A percentile compares a stretch with the other conserved stretches of the same genome.
phyloP scores from a whole-genome alignment of 176 grass and related monocot species.

The Oryza brachyantha region DNA sequence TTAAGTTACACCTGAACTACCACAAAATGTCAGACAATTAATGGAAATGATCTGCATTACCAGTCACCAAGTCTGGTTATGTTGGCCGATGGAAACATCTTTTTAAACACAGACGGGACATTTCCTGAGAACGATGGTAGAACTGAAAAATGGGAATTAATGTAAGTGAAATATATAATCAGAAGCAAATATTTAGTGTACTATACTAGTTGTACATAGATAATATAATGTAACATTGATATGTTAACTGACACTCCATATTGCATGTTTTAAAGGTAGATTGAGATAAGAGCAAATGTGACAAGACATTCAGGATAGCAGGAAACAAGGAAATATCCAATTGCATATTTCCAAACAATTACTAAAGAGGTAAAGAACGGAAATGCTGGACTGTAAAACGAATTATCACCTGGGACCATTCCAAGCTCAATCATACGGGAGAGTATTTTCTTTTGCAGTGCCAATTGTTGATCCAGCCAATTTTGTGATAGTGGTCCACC shows the following conservation, averaged over 20 bases:
- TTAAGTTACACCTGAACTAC: too few relatives aligned
- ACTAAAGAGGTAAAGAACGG: background rate
- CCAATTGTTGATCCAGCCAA: conserved; percentile 83
- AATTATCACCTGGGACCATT: conserved; percentile 80
- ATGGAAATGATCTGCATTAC: conserved; percentile 44
- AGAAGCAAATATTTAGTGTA: background rate
- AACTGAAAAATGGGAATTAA: conserved; percentile 58
- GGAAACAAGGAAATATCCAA: background rate
- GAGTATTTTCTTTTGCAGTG: conserved; percentile 66
- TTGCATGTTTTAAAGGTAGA: background rate
- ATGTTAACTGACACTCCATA: conserved; percentile 7
- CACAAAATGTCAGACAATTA: too few relatives aligned
- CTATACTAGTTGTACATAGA: conserved; percentile 15
- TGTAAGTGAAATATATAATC: conserved; percentile 22
- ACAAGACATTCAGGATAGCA: background rate
- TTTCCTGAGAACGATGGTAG: conserved; percentile 95
- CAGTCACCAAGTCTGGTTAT: conserved; percentile 95
- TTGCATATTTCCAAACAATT: background rate
- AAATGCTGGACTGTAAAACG: conserved; percentile 6
- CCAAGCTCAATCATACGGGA: conserved; percentile 87
- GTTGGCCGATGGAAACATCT: conserved; percentile 77
- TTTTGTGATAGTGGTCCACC: conserved; percentile 89
- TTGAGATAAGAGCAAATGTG: background rate
- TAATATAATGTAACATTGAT: conserved; percentile 22
- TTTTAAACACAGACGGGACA: conserved; percentile 77